Base-by-base conservation (phyloP, 2,329 filamentous ascomycete genomes). In the Pestalotiopsis sp. region DNA sequence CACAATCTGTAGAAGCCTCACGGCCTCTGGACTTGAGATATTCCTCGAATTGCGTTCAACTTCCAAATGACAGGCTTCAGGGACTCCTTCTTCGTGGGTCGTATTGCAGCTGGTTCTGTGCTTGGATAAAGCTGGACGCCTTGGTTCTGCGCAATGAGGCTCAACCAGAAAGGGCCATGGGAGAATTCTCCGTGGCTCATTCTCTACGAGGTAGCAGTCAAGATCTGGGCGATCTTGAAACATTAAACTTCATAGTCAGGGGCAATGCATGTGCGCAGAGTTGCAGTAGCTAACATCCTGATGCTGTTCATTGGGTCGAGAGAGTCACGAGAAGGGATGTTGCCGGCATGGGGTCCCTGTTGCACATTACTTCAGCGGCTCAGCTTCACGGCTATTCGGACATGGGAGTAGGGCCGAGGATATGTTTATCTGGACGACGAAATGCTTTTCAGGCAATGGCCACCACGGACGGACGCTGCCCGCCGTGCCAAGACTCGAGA, bases 21-120 rank as follows among this genome's bases (percentile, higher is more conserved):
- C n/a, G 56, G 56, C n/a, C 14, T n/a, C 45, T 66, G 56, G 36
- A 66, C 31, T 38, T 20, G 36, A 66, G 23, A 60, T 59, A 23
- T 41, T 66, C 64, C 64, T 66, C 64, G 64, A 66, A 66, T 66
- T 17, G 38, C 56, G 27, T 13, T 36, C n/a, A 13, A 41, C n/a
- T 59, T 60, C 31, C 17, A 49, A n/a, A 6, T 9, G 27, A n/a
- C 20, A 59, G 11, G 20, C n/a, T 11, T 59, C 20, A 14, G n/a
- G 23, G 20, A 11, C n/a, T 6, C 38, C 31, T n/a, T 58, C 14
- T 41, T 5, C 36, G 6, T 60, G 7, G 17, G 41, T 49, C 14
- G 52, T 27, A 66, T 57, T 31, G 56, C 64, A 66, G 36, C 23
- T 49, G 13, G 9, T 14, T 7, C 12, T 3, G n/a, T 27, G 13